Base-by-base conservation (phyloP, 2,329 filamentous ascomycete species). In the Pyricularia pennisetigena region DNA sequence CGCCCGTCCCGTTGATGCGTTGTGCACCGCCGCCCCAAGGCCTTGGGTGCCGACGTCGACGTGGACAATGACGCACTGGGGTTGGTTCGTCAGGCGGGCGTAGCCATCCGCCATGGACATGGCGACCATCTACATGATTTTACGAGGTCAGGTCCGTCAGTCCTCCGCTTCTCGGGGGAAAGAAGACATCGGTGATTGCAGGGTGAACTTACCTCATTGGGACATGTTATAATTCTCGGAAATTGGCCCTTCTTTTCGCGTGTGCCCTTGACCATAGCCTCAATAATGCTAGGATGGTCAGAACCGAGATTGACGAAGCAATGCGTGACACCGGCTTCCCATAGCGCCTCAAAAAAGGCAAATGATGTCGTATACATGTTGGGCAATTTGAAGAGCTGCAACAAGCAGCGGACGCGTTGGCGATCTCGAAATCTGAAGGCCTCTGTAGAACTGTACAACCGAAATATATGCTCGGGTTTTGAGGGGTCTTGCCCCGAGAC, bases 291-390 rank as follows among this genome's bases (percentile, higher is more conserved):
- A 1, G 89, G 89, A 73, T 91, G 86, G 75, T 88, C 86, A 20
- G 82, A 85, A 24, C 86, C 86, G 20, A 88, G 80, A 73, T 88
- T 88, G 68, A 87, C 85, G 68, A 83, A 83, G 78, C 84, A 84
- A 74, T 88, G 83, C 49, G 83, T 83, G 61, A 88, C 80, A 23
- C 86, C 86, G 61, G 85, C 85, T 76, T 92, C 89, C 88, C 88
- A 92, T 65, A 94, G 79, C 35, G 90, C 89, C 81, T 94, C 91
- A 71, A 94, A 93, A 78, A 94, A 93, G 76, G 91, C 91, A 74
- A 89, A 91, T 0, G 90, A 92, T 14, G 91, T 87, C 9, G 91
- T 94, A 76, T 94, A 90, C 81, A 83, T 83, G 23, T 3, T 26
- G n/a, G 57, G 23, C 23, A 61, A 24, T 14, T 26, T 26, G n/a